phyloP scores from a whole-genome alignment of 2,329 filamentous ascomycete genomes.

The Diaporthe vexans region DNA sequence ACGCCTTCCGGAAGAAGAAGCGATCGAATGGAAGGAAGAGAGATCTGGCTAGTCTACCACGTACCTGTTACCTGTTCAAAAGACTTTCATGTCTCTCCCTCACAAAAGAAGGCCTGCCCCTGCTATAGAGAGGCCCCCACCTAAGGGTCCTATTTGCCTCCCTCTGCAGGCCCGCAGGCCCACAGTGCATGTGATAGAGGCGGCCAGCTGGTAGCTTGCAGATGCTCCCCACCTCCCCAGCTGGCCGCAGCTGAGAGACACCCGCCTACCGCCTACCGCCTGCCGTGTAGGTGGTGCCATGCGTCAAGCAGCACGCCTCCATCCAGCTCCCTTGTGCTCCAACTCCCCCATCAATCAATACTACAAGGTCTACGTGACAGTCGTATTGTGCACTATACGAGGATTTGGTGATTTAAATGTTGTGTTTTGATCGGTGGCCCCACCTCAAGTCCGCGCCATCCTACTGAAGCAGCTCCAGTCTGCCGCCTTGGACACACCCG shows the following conservation, averaged over 20 bases:
- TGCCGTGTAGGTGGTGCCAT: background rate
- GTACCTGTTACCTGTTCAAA: background rate
- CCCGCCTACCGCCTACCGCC: background rate
- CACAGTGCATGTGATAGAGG: no score
- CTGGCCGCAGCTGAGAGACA: background rate
- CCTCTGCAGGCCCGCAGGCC: no score
- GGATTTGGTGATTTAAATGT: background rate
- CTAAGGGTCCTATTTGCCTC: constrained; percentile 14
- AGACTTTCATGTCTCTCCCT: constrained; percentile 2
- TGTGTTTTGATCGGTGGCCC: background rate
- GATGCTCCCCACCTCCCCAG: background rate
- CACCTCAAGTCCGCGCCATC: background rate
- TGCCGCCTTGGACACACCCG: background rate
- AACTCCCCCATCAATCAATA: background rate
- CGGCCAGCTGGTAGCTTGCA: no score
- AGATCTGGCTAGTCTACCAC: background rate
- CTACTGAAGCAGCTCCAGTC: background rate
- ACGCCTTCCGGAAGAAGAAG: constrained; percentile 27
- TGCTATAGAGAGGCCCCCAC: no score
- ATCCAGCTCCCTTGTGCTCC: background rate
- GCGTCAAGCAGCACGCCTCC: background rate
- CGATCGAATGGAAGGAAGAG: constrained; percentile 8
- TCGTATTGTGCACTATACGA: background rate
- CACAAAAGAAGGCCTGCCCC: constrained; percentile 12
- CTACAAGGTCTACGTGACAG: background rate